A percentile compares a stretch with the other conserved stretches of the same genome.
Evolutionary conservation across 1,139 yeast genomes (phyloP).

Genomic region (Candida sojae): DNA sequence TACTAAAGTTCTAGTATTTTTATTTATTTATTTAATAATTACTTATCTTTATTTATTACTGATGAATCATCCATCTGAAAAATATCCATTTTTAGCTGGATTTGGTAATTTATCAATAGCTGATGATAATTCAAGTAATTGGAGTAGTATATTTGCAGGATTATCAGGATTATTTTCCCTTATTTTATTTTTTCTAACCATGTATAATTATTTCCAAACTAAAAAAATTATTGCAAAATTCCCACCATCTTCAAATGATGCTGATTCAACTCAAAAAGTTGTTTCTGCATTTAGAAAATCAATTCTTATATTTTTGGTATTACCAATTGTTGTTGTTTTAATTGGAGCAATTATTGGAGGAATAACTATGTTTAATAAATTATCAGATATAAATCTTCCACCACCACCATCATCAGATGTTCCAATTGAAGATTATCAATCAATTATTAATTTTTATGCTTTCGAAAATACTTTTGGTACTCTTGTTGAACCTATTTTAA

Average conservation of each 20-base stretch:
- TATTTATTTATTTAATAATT: constrained; percentile 14
- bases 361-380: neutral
- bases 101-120: constrained; percentile 1
- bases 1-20: constrained; percentile 20
- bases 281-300: constrained; percentile 31
- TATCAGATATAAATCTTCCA: constrained; percentile 2
- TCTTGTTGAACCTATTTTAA: constrained; percentile 10
- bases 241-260: constrained; percentile 24
- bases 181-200: constrained; percentile 19
- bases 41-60: constrained; percentile 1
- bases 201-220: constrained; percentile 30
- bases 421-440: constrained; percentile 7
- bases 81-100: constrained; percentile 6
- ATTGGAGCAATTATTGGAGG: neutral
- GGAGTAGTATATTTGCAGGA: neutral
- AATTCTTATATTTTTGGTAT: constrained; percentile 27
- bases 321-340: constrained; percentile 24
- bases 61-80: neutral
- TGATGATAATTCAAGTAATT: neutral
- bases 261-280: constrained; percentile 21
- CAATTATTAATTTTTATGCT: constrained; percentile 5
- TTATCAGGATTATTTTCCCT: constrained; percentile 6
- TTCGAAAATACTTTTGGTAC: constrained; percentile 4
- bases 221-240: constrained; percentile 29
- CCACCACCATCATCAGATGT: constrained; percentile 9